These are phyloP conservation scores for Allium cepa DNA, from an alignment of 106 monocot genomes.

Conservation along the genomic window DNA sequence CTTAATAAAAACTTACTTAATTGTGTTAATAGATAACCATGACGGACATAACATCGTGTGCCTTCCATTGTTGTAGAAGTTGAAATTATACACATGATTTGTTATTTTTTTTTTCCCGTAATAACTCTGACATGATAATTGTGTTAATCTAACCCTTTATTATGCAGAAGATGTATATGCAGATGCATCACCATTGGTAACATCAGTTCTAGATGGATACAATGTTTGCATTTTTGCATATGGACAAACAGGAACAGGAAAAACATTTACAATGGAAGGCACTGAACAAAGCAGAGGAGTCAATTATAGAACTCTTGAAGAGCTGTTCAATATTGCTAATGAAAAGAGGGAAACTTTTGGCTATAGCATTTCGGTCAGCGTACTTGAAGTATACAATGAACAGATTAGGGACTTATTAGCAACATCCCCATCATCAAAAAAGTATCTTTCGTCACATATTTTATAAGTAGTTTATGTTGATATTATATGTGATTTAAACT, in stretches of 20 bases:
- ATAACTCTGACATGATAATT: too few relatives aligned
- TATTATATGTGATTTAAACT: background rate
- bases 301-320: constrained; percentile 83
- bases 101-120: background rate
- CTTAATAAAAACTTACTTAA: too few relatives aligned
- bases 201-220: constrained; percentile 78
- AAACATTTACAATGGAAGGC: constrained; percentile 92
- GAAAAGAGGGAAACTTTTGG: constrained; percentile 60
- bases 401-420: constrained; percentile 80
- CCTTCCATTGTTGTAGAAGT: too few relatives aligned
- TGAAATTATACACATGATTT: background rate
- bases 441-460: constrained; percentile 21
- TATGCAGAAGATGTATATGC: constrained; percentile 63
- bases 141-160: too few relatives aligned
- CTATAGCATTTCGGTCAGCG: constrained; percentile 73
- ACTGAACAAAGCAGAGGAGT: constrained; percentile 68
- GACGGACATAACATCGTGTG: too few relatives aligned
- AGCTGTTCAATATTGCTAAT: constrained; percentile 54
- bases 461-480: background rate
- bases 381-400: constrained; percentile 90
- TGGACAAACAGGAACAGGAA: constrained; percentile 87
- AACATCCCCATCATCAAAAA: constrained; percentile 64
- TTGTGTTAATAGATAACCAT: too few relatives aligned
- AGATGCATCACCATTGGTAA: constrained; percentile 78
- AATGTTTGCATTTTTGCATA: constrained; percentile 93